Percentiles rank a stretch among this genome's conserved stretches.
Evolutionary conservation across 768 basidiomycete genomes (phyloP).

Genomic region (Tremella mesenterica): DNA sequence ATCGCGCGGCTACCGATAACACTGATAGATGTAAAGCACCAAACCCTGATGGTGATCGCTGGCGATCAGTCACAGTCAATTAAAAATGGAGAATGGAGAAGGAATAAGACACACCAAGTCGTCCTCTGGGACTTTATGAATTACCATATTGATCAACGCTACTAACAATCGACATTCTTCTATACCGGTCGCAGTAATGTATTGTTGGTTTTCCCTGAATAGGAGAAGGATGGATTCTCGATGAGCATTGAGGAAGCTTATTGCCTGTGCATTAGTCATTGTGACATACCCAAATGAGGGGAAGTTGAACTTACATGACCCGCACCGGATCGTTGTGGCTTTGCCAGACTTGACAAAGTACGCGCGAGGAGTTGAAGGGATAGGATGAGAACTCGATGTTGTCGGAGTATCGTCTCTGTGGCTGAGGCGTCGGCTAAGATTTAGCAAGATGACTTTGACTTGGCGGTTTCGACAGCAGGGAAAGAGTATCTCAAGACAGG

Average conservation of each 20-base stretch:
- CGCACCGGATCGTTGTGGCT: constrained; percentile 17
- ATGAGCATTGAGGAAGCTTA: constrained; percentile 74
- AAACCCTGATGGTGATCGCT: constrained; percentile 54
- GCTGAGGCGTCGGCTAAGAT: constrained; percentile 49
- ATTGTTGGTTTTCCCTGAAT: constrained; percentile 63
- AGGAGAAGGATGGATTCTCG: constrained; percentile 74
- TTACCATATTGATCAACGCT: constrained; percentile 58
- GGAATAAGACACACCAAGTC: constrained; percentile 58
- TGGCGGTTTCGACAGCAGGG: no score
- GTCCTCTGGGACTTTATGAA: constrained; percentile 63
- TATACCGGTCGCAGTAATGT: constrained; percentile 57
- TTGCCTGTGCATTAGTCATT: constrained; percentile 49
- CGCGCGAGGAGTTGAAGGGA: constrained; percentile 71
- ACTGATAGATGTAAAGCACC: constrained; percentile 77
- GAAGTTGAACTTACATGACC: constrained; percentile 24
- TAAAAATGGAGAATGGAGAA: no score
- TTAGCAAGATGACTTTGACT: no score
- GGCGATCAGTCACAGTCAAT: neutral
- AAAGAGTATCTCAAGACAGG: no score
- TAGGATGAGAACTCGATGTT: constrained; percentile 83
- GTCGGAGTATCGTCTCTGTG: constrained; percentile 56
- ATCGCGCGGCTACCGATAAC: constrained; percentile 62
- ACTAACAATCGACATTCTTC: constrained; percentile 75
- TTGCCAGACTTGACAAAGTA: constrained; percentile 66
- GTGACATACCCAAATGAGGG: neutral